phyloP scores from a whole-genome alignment of 1,139 yeast species.

The Neolecta irregularis region DNA sequence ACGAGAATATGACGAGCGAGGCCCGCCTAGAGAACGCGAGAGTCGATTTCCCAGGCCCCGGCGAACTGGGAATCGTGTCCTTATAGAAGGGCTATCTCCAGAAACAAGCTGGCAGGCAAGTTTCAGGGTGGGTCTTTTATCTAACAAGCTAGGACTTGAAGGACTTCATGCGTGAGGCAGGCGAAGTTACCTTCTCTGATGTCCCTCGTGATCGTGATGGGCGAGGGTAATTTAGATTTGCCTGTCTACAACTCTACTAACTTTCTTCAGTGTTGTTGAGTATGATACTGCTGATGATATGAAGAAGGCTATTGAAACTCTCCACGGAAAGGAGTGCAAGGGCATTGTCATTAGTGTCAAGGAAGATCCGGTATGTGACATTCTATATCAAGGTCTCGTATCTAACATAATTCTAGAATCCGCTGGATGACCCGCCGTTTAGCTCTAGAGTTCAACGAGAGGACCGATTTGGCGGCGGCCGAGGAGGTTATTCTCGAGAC shows the following conservation, averaged over 20 bases:
- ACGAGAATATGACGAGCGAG: constrained; percentile 14
- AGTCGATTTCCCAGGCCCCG: constrained; percentile 18
- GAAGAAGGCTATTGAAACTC: constrained; percentile 17
- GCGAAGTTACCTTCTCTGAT: constrained; percentile 18
- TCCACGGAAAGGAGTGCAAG: constrained; percentile 17
- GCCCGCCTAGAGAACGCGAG: constrained; percentile 14
- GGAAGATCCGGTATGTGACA: constrained; percentile 19
- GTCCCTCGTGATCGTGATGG: constrained; percentile 18
- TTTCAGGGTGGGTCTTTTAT: constrained; percentile 8
- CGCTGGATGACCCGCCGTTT: too few relatives aligned
- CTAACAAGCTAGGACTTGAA: constrained; percentile 16
- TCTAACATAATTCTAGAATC: too few relatives aligned
- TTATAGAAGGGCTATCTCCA: constrained; percentile 18
- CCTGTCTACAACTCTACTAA: constrained; percentile 1
- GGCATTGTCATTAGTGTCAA: constrained; percentile 17
- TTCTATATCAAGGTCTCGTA: too few relatives aligned
- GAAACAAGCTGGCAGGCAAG: constrained; percentile 22
- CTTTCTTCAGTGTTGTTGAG: constrained; percentile 18
- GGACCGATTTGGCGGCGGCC: too few relatives aligned
- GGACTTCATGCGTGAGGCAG: constrained; percentile 19
- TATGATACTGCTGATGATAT: constrained; percentile 19
- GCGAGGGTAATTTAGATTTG: constrained; percentile 16
- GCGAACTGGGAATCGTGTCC: constrained; percentile 18
- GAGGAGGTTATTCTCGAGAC: too few relatives aligned
- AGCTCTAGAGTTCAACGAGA: too few relatives aligned